Evolutionary conservation across 768 basidiomycete genomes (phyloP), one percentile per base, ranked within the genome.

Genomic region (Favolaschia claudopus): DNA sequence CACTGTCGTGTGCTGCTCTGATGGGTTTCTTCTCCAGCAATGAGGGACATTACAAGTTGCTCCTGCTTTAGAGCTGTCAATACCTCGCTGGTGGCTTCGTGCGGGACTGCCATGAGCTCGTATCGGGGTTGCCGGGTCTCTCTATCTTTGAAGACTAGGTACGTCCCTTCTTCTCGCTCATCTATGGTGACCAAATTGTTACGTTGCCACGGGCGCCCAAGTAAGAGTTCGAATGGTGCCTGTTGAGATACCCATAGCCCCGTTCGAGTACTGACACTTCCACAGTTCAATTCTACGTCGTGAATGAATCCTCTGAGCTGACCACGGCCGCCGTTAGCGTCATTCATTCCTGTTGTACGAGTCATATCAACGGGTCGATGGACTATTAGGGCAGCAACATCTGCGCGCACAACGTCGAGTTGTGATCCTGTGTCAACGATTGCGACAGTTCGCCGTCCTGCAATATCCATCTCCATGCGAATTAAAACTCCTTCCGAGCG

Each of bases 351-450:
- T 3, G 55, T 65, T 0, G 32, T 15, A 4, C 49, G 15, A 1
- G 19, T 28, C 5, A 62, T 50, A 10, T 71, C 68, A 2, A 72
- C 55, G 0, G 63, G 57, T 17, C 51, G n/a, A 1, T 45, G 28
- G 4, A 64, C 46, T 2, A 20, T 44, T 0, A 17, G 15, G 0
- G 61, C 37, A 4, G 60, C 69, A 1, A 67, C 9, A 5, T 60
- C 53, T 4, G 52, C n/a, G 2, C 54, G 54, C 0, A 66, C 58
- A 17, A 73, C 57, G 60, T 72, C 68, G 5, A 73, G 15, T 39
- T 70, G 62, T 13, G 70, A 72, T 47, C 71, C 69, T 0, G 70
- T 71, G 33, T 73, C 69, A 29, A 73, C 64, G 4, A 71, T 63
- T 7, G 68, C 67, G 2, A 54, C 2, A 73, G 59, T 0, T 34